Percentiles rank a stretch among this genome's conserved stretches.
phyloP scores from a whole-genome alignment of 768 basidiomycete genomes.

The Mycena filopes region DNA sequence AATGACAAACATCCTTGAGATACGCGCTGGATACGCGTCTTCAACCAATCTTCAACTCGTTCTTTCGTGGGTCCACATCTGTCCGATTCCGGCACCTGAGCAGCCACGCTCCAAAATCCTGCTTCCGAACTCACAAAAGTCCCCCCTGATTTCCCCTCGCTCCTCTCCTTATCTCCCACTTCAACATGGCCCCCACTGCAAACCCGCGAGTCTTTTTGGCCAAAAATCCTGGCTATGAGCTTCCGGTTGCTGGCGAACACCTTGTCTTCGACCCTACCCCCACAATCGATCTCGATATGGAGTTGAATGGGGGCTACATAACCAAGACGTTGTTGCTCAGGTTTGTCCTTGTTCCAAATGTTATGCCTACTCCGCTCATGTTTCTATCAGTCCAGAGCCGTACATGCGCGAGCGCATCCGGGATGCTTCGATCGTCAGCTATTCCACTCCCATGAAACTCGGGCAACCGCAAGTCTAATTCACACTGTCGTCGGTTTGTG shows the following conservation, averaged over 20 bases:
- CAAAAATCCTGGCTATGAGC: not conserved
- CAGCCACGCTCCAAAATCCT: too few relatives aligned
- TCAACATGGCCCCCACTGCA: too few relatives aligned
- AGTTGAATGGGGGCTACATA: conserved; percentile 44
- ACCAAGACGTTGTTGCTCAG: conserved; percentile 50
- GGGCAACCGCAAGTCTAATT: conserved; percentile 30
- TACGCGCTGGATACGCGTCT: too few relatives aligned
- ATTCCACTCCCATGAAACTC: conserved; percentile 28
- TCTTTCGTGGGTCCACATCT: too few relatives aligned
- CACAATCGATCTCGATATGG: conserved; percentile 49
- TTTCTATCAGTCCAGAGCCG: conserved; percentile 33
- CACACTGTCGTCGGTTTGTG: too few relatives aligned
- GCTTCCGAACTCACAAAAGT: too few relatives aligned
- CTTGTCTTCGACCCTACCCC: conserved; percentile 41
- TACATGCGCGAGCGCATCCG: conserved; percentile 43
- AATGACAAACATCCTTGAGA: too few relatives aligned
- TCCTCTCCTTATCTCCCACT: too few relatives aligned
- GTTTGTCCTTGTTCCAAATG: not conserved
- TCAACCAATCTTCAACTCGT: too few relatives aligned
- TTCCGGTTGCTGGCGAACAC: conserved; percentile 41
- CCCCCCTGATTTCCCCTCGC: too few relatives aligned
- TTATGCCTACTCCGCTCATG: too few relatives aligned
- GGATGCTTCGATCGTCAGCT: conserved; percentile 31
- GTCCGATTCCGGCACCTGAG: too few relatives aligned
- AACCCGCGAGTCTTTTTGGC: conserved; percentile 6